phyloP scores from a whole-genome alignment of 306 rosid species.

The Rosa multiflora region DNA sequence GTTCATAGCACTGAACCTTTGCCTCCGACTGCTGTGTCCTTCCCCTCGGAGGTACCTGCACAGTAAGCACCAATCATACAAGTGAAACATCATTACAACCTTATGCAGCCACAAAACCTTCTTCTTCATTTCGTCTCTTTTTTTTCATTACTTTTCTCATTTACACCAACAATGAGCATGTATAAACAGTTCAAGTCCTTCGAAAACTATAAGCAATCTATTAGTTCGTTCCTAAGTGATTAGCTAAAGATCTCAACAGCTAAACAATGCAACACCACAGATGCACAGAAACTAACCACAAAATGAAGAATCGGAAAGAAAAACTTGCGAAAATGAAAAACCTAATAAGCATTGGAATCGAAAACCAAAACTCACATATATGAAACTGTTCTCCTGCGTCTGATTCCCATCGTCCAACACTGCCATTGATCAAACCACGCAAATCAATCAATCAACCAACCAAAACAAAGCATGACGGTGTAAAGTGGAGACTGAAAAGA shows the following conservation, averaged over 20 bases:
- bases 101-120: background rate
- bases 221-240: background rate
- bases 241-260: background rate
- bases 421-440: slow-evolving; percentile 37
- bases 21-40: slow-evolving; percentile 61
- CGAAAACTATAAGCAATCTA: background rate
- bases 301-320: background rate
- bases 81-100: too few species aligned
- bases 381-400: slow-evolving; percentile 77
- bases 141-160: background rate
- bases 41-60: slow-evolving; percentile 90
- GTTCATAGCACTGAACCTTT: slow-evolving; percentile 89
- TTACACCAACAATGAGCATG: background rate
- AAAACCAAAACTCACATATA: slow-evolving; percentile 55
- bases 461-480: background rate
- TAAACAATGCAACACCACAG: too few species aligned
- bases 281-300: too few species aligned
- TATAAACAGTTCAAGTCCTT: background rate
- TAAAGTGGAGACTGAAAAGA: background rate
- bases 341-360: background rate
- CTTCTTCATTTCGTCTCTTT: background rate
- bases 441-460: slow-evolving; percentile 13
- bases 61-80: slow-evolving; percentile 6
- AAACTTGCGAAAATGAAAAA: too few species aligned
- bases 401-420: slow-evolving; percentile 83